Evolutionary conservation across 73 alveolate species (phyloP).

Genomic region (Tetrahymena malaccensis): DNA sequence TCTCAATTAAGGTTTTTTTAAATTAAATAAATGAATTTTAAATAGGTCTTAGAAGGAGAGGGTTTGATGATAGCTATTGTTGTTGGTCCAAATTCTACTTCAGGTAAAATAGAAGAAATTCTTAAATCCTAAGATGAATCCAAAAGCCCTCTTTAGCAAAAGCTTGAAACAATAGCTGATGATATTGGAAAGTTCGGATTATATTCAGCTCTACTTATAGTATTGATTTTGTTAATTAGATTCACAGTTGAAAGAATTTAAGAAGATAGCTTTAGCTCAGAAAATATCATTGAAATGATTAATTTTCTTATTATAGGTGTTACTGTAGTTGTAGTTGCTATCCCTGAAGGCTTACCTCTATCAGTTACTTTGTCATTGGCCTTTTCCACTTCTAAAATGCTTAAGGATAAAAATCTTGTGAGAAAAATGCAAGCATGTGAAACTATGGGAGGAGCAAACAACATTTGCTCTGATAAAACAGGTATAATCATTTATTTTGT

Average conservation of each 20-base stretch:
- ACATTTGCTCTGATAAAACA: constrained; percentile 66
- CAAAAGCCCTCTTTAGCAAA: constrained; percentile 27
- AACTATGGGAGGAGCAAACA: constrained; percentile 81
- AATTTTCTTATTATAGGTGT: constrained; percentile 53
- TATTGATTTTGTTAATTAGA: constrained; percentile 6
- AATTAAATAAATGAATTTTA: not conserved
- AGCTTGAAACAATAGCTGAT: constrained; percentile 49
- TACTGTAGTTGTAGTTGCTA: constrained; percentile 61
- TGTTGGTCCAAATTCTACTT: constrained; percentile 25
- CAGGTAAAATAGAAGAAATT: constrained; percentile 17
- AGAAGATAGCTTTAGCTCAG: constrained; percentile 38
- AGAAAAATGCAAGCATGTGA: constrained; percentile 72
- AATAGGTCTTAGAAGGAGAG: constrained; percentile 30
- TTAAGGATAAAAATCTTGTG: constrained; percentile 58
- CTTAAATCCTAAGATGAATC: constrained; percentile 15
- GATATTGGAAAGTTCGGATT: constrained; percentile 55
- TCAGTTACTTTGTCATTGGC: constrained; percentile 66
- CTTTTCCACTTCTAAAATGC: constrained; percentile 60
- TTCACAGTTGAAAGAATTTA: constrained; percentile 23
- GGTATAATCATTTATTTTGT: constrained; percentile 18
- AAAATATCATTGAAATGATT: constrained; percentile 50
- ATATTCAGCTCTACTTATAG: constrained; percentile 20
- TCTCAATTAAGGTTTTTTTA: not conserved
- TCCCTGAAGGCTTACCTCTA: constrained; percentile 70
- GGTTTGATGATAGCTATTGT: constrained; percentile 24